Evolutionary conservation across 192 early-diverging fungal genomes (phyloP).

Genomic region (Dimargaris cristalligena): DNA sequence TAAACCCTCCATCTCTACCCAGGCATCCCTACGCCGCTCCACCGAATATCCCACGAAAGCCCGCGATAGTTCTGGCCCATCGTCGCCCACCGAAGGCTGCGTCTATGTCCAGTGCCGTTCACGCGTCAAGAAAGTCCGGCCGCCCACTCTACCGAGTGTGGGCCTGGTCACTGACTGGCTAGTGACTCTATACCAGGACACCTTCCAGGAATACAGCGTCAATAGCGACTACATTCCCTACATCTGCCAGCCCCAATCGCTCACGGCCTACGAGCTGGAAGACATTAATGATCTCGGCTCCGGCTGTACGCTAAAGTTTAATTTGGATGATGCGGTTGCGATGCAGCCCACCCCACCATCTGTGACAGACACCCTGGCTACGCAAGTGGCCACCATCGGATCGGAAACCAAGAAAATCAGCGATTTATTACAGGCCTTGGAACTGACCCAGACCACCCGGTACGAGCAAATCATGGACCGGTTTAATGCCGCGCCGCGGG

Average conservation of each 20-base stretch:
- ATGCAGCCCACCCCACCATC: not conserved
- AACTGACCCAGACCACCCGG: not conserved
- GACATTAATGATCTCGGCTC: not conserved
- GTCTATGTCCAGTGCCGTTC: not conserved
- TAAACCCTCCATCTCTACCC: not conserved
- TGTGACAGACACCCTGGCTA: not conserved
- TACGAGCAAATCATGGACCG: not conserved
- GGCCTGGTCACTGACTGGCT: not conserved
- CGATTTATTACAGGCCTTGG: not conserved
- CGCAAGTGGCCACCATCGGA: not conserved
- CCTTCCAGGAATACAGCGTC: not conserved
- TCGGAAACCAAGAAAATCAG: not conserved
- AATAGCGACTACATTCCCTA: not conserved
- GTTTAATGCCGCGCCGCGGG: not conserved
- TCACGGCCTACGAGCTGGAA: constrained; percentile 4
- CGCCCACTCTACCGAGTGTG: not conserved
- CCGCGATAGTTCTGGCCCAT: not conserved
- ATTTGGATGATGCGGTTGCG: not conserved
- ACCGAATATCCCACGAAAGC: not conserved
- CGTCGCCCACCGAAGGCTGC: not conserved
- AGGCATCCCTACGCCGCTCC: not conserved
- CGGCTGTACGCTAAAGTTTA: not conserved
- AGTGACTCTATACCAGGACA: not conserved
- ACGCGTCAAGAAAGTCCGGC: not conserved
- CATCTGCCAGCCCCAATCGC: not conserved